Evolutionary conservation across 768 basidiomycete species (phyloP), one percentile per base, ranked within the genome.

Genomic region (Cystofilobasidium macerans): DNA sequence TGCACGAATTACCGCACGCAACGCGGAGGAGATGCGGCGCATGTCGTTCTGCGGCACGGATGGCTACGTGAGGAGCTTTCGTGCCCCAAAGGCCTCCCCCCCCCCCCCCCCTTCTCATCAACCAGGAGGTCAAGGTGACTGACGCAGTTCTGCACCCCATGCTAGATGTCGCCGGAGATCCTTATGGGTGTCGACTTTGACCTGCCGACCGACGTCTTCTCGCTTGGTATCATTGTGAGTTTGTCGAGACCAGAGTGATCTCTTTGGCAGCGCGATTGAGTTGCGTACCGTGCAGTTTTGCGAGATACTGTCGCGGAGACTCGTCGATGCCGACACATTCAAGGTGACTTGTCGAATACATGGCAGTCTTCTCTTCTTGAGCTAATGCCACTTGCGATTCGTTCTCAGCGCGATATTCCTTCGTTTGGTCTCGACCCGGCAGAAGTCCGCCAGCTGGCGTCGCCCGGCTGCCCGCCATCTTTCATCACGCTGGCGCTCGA

Each of bases 171-270:
- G 2, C 94, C 94, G 0, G 94, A 97, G 75, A 95, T 98, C 70
- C 79, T 94, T 0, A 80, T 89, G 13, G 92, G 93, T 28, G 83
- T 86, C 60, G 88, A 92, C 72, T 99, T 99, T 70, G 88, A 89
- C 74, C 82, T 97, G 7, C 85, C 89, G 4, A 95, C 94, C 8
- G 94, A 99, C 73, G 85, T 95, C 0, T 98, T 91, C 76, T 93
- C 91, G 7, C 82, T 97, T 13, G 93, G 77, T 1, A 72, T 77
- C 61, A 74, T 77, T 56, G 70, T 71, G 53, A 47, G 70, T 62
- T 42, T 26, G 13, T 1, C 13, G 32, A n/a, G 8, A 8, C 26
- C 30, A 4, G 40, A 14, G 14, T 30, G 32, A 14, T 13, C 13
- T 22, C 24, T 24, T 16, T 13, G 35, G 9, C n/a, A n/a, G n/a